Base-by-base conservation (phyloP, 1,284 basidiomycete genomes). In the Trametes sp. region DNA sequence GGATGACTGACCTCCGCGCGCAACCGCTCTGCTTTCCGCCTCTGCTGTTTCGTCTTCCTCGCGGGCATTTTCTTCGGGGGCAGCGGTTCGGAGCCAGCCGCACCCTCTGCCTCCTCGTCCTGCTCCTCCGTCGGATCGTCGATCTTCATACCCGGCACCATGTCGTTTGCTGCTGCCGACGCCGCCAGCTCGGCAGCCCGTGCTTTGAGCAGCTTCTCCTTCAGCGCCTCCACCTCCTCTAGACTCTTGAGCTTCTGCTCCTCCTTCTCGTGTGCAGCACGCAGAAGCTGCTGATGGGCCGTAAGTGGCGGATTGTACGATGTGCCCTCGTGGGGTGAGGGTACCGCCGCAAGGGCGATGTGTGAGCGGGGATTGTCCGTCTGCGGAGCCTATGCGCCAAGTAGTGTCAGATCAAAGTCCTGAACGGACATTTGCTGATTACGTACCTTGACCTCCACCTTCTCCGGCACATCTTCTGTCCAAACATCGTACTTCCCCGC, bases 301-400 rank as follows among this genome's bases (percentile, higher is more conserved):
- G 86, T 83, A 16, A 85, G 87, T 0, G 89, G 86, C 0, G 97
- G 97, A 75, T 98, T 98, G 78, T 99, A 98, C n/a, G 94, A 96
- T 7, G 90, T 86, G 21, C 97, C 97, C 29, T 89, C 88, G 67
- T 94, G 93, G 0, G 97, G 97, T 7, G 87, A 76, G 1, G 84
- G 76, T 1, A 96, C 84, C 0, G 93, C 90, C 4, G 90, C 85
- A 0, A 89, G 66, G 9, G 82, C 77, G 57, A 92, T 93, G 24
- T 75, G 59, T 19, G 83, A 80, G 48, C 83, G 82, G 0, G 84
- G 83, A 62, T 85, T 80, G 26, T 75, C 73, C 5, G 79, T 70
- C 0, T 71, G n/a, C 85, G 89, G 59, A 80, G 78, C 86, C 88
- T 48, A 44, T 8, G 7, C 19, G 7, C 19, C 29, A 11, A 21